Conservation (phyloP, 805 yeast species). For the Maudiozyma saulgeensis region DNA sequence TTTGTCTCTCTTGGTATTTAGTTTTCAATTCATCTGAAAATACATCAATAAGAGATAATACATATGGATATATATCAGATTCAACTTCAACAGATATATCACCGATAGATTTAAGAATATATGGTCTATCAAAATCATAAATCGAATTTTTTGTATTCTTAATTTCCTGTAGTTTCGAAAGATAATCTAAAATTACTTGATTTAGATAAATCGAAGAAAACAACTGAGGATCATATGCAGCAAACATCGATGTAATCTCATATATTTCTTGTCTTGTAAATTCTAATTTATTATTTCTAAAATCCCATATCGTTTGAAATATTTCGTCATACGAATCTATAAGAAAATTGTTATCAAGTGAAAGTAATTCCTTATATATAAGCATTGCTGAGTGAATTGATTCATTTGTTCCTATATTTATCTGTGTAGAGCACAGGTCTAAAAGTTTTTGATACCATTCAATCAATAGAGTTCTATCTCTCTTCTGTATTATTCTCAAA, state of each 20-base stretch:
- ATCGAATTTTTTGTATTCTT: slow-evolving; percentile 20
- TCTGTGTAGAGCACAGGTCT: slow-evolving; percentile 51
- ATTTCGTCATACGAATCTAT: slow-evolving; percentile 61
- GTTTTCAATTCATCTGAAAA: slow-evolving; percentile 62
- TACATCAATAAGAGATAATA: slow-evolving; percentile 72
- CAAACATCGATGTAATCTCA: slow-evolving; percentile 65
- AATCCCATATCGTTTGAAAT: slow-evolving; percentile 61
- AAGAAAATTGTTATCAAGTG: slow-evolving; percentile 62
- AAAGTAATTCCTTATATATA: slow-evolving; percentile 65
- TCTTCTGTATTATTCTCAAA: slow-evolving; percentile 59
- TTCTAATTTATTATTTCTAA: slow-evolving; percentile 61
- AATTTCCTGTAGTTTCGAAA: slow-evolving; percentile 63
- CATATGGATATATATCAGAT: slow-evolving; percentile 72
- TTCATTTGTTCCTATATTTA: slow-evolving; percentile 43
- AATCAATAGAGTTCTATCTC: slow-evolving; percentile 61
- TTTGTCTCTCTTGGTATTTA: slow-evolving; percentile 44
- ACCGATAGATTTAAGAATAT: slow-evolving; percentile 70
- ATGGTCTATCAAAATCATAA: slow-evolving; percentile 44
- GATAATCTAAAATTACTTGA: slow-evolving; percentile 62
- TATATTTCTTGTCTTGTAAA: slow-evolving; percentile 73
- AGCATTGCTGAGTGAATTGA: slow-evolving; percentile 72
- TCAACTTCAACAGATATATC: slow-evolving; percentile 63
- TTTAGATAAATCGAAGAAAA: slow-evolving; percentile 77
- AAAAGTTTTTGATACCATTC: slow-evolving; percentile 63
- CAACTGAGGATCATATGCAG: slow-evolving; percentile 58